Percentiles rank a stretch among this genome's conserved stretches.
Evolutionary conservation across 352 stramenopile genomes (phyloP).

Genomic region (Aphanomyces astaci): DNA sequence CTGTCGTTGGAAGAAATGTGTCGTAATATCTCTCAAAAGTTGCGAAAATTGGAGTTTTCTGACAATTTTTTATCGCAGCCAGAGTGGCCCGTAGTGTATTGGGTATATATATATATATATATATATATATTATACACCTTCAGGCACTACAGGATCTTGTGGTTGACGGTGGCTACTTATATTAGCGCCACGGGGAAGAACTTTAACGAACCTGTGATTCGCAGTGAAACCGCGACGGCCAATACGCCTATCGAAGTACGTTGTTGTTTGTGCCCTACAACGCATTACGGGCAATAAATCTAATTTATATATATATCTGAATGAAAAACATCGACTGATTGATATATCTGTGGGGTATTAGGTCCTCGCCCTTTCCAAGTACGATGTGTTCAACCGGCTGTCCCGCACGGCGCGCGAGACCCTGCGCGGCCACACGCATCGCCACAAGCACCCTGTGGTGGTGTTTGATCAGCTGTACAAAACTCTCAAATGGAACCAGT

Average conservation of each 20-base stretch:
- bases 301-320: too few relatives aligned
- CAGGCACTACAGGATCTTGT: too few relatives aligned
- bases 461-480: constrained; percentile 68
- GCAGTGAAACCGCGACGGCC: constrained; percentile 52
- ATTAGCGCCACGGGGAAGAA: constrained; percentile 44
- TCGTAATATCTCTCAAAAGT: too few relatives aligned
- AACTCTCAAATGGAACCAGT: constrained; percentile 51
- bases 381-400: constrained; percentile 69
- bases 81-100: too few relatives aligned
- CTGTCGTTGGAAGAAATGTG: too few relatives aligned
- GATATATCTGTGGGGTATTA: not conserved
- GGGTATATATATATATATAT: too few relatives aligned
- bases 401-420: constrained; percentile 48
- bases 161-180: too few relatives aligned
- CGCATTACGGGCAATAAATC: too few relatives aligned
- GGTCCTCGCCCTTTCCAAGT: constrained; percentile 61
- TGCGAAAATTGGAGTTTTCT: too few relatives aligned
- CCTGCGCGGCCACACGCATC: constrained; percentile 37
- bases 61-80: too few relatives aligned
- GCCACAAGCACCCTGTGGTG: constrained; percentile 42
- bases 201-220: constrained; percentile 60
- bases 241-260: constrained; percentile 52
- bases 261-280: not conserved
- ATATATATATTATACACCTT: too few relatives aligned
- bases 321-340: not conserved